Evolutionary conservation across 805 yeast species (phyloP).

Genomic region (Peterozyma toletana): DNA sequence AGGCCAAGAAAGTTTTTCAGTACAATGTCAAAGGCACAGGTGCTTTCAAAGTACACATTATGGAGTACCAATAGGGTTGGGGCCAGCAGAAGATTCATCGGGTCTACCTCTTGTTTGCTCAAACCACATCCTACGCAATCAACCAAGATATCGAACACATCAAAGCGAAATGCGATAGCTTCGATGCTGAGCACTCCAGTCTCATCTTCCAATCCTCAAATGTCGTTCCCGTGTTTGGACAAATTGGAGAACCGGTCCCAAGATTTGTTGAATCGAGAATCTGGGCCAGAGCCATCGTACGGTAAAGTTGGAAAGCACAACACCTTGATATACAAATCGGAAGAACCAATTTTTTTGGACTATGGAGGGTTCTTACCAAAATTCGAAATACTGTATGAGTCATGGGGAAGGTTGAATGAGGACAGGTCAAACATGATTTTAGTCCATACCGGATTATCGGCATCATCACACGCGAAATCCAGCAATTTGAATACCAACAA

Average conservation of each 20-base stretch:
- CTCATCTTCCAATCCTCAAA: slow-evolving; percentile 49
- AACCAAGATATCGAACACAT: slow-evolving; percentile 4
- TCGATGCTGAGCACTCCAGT: not conserved
- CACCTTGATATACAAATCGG: slow-evolving; percentile 47
- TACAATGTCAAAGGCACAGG: no score
- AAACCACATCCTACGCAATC: slow-evolving; percentile 13
- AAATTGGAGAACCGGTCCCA: slow-evolving; percentile 50
- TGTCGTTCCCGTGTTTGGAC: slow-evolving; percentile 83
- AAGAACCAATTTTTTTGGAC: slow-evolving; percentile 63
- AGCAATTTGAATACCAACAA: slow-evolving; percentile 58
- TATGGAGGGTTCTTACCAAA: slow-evolving; percentile 74
- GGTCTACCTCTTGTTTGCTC: slow-evolving; percentile 6
- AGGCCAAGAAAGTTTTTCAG: no score
- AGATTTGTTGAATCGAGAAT: slow-evolving; percentile 32
- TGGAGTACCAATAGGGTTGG: no score
- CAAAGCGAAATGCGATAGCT: slow-evolving; percentile 1
- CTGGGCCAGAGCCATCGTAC: slow-evolving; percentile 85
- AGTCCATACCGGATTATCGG: slow-evolving; percentile 86
- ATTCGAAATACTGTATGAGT: slow-evolving; percentile 82
- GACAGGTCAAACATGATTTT: slow-evolving; percentile 66
- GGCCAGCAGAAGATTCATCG: not conserved
- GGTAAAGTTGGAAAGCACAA: slow-evolving; percentile 59
- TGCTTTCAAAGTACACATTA: no score
- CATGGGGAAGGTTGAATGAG: slow-evolving; percentile 75
- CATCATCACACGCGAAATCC: slow-evolving; percentile 89